Percentiles rank a stretch among this genome's conserved stretches.
These are phyloP conservation scores for Hypoxylon rickii DNA, from an alignment of 495 filamentous ascomycete genomes.

Conservation along the genomic window DNA sequence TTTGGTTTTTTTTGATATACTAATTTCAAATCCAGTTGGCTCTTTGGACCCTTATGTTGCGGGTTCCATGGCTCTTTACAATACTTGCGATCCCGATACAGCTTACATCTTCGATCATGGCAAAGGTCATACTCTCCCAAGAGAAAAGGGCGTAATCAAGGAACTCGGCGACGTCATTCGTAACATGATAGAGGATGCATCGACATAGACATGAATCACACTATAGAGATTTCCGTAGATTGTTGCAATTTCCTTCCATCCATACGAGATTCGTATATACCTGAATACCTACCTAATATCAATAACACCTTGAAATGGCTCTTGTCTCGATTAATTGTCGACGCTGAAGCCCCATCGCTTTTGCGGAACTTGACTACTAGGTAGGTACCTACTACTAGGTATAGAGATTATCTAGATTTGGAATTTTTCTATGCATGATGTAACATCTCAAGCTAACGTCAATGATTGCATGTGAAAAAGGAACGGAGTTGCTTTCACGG, in stretches of 20 bases:
- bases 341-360: slow-evolving; percentile 1
- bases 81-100: slow-evolving; percentile 60
- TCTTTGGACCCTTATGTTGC: slow-evolving; percentile 61
- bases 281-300: slow-evolving; percentile 1
- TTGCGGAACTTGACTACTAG: neutral
- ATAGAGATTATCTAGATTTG: slow-evolving; percentile 6
- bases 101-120: slow-evolving; percentile 64
- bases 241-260: neutral
- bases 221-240: slow-evolving; percentile 24
- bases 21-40: slow-evolving; percentile 47
- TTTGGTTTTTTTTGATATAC: slow-evolving; percentile 1
- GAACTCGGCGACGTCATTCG: slow-evolving; percentile 54
- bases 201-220: slow-evolving; percentile 28
- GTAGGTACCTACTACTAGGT: neutral
- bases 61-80: slow-evolving; percentile 61
- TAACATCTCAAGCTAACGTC: slow-evolving; percentile 5
- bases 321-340: slow-evolving; percentile 8
- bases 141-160: slow-evolving; percentile 54
- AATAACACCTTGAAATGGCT: slow-evolving; percentile 5
- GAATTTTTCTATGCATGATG: slow-evolving; percentile 28
- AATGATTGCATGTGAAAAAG: slow-evolving; percentile 18
- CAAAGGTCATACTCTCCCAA: slow-evolving; percentile 60
- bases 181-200: slow-evolving; percentile 40
- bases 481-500: slow-evolving; percentile 4
- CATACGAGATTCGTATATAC: slow-evolving; percentile 4